phyloP scores from a whole-genome alignment of 1,139 yeast species.

The Sugiyamaella japonica region DNA sequence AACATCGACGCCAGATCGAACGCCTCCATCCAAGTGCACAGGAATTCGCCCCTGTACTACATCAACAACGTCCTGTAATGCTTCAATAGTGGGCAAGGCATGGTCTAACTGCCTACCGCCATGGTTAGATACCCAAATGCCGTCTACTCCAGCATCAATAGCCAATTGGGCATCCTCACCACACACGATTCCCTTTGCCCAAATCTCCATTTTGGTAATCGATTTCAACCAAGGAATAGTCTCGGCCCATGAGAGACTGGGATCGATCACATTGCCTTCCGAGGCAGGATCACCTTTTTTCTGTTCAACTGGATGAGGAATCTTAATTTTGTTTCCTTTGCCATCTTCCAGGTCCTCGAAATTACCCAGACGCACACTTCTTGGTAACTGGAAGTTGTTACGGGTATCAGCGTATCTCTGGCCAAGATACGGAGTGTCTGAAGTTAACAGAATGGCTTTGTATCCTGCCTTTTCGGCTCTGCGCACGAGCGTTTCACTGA shows the following conservation, averaged over 20 bases:
- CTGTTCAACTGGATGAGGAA: slow-evolving; percentile 20
- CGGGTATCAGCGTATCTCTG: slow-evolving; percentile 56
- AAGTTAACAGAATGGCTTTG: slow-evolving; percentile 61
- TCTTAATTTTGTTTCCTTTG: slow-evolving; percentile 19
- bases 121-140: slow-evolving; percentile 62
- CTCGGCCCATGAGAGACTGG: slow-evolving; percentile 60
- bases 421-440: slow-evolving; percentile 66
- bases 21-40: slow-evolving; percentile 63
- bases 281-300: slow-evolving; percentile 14
- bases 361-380: slow-evolving; percentile 35
- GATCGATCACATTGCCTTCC: slow-evolving; percentile 56
- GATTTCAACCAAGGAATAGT: slow-evolving; percentile 44
- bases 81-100: slow-evolving; percentile 59
- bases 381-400: slow-evolving; percentile 47
- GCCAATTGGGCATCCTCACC: slow-evolving; percentile 60
- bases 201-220: slow-evolving; percentile 37
- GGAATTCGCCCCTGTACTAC: slow-evolving; percentile 49
- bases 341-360: slow-evolving; percentile 29
- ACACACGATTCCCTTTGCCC: slow-evolving; percentile 56
- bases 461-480: slow-evolving; percentile 53
- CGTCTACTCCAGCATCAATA: slow-evolving; percentile 55
- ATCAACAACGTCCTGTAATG: slow-evolving; percentile 59
- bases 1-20: slow-evolving; percentile 62
- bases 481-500: slow-evolving; percentile 48
- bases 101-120: slow-evolving; percentile 68